phyloP scores from a whole-genome alignment of 352 stramenopile species.

The Chrysophaeum taylorii region DNA sequence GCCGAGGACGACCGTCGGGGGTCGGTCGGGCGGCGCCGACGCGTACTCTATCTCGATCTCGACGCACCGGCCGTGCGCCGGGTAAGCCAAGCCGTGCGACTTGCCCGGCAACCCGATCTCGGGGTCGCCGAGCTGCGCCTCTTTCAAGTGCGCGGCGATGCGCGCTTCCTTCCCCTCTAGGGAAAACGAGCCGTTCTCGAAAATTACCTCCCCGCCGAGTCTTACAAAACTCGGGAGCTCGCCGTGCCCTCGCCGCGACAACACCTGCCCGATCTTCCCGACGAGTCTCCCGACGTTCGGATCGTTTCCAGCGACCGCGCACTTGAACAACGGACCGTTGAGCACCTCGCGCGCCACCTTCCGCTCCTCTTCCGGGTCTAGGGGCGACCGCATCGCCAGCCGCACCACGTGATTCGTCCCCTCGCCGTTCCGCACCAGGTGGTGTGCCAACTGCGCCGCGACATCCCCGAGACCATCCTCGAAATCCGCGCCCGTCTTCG shows the following conservation, averaged over 20 bases:
- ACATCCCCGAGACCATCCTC: slow-evolving; percentile 75
- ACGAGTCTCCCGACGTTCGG: slow-evolving; percentile 93
- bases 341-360: slow-evolving; percentile 50
- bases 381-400: slow-evolving; percentile 15
- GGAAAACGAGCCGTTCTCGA: slow-evolving; percentile 83
- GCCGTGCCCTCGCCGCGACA: slow-evolving; percentile 79
- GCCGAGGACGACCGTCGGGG: slow-evolving; percentile 70
- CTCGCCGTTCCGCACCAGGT: slow-evolving; percentile 97
- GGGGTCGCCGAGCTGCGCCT: slow-evolving; percentile 68
- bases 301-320: slow-evolving; percentile 91
- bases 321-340: slow-evolving; percentile 90
- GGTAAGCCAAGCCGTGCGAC: too few species aligned
- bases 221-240: slow-evolving; percentile 40
- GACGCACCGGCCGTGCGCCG: slow-evolving; percentile 85
- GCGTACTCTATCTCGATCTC: slow-evolving; percentile 89
- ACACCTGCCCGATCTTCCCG: slow-evolving; percentile 88
- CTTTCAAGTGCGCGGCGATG: slow-evolving; percentile 83
- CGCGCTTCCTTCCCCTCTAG: slow-evolving; percentile 75
- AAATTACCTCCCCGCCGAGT: slow-evolving; percentile 80
- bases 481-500: slow-evolving; percentile 62
- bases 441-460: slow-evolving; percentile 79
- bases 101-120: slow-evolving; percentile 24
- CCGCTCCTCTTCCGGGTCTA: slow-evolving; percentile 70
- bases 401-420: slow-evolving; percentile 92
- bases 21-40: slow-evolving; percentile 57